Evolutionary conservation across 345 rosid species (phyloP).

Genomic region (Zanthoxylum bungeanum): DNA sequence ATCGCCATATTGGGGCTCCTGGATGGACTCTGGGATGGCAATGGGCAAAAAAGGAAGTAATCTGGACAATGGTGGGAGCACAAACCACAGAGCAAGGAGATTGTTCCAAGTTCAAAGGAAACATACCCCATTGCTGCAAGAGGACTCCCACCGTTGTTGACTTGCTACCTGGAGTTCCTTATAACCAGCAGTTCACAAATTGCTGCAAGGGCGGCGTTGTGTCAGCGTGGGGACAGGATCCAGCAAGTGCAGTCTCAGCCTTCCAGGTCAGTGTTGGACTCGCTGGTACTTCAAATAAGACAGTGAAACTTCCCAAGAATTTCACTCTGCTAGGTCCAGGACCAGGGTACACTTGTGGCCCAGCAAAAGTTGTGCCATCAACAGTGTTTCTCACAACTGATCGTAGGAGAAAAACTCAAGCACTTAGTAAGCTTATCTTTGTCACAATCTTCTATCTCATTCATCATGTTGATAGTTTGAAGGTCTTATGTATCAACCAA

Average conservation of each 20-base stretch:
- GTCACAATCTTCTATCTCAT: not conserved
- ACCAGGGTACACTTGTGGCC: slow-evolving; percentile 78
- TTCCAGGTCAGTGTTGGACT: slow-evolving; percentile 71
- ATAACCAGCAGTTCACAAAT: slow-evolving; percentile 70
- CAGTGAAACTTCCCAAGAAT: slow-evolving; percentile 67
- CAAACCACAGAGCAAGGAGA: slow-evolving; percentile 90
- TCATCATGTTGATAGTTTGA: not conserved
- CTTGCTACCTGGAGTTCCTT: slow-evolving; percentile 72
- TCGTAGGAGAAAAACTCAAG: slow-evolving; percentile 67
- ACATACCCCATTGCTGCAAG: slow-evolving; percentile 68
- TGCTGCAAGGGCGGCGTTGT: slow-evolving; percentile 76
- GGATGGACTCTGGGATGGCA: slow-evolving; percentile 80
- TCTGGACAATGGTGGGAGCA: slow-evolving; percentile 76
- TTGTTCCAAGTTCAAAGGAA: slow-evolving; percentile 78
- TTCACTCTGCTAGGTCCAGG: slow-evolving; percentile 76
- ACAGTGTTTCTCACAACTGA: slow-evolving; percentile 58
- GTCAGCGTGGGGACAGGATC: slow-evolving; percentile 80
- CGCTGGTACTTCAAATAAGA: slow-evolving; percentile 79
- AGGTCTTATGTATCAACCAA: not conserved
- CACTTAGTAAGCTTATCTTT: slow-evolving; percentile 46
- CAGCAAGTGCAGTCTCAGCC: slow-evolving; percentile 50
- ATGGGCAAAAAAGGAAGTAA: slow-evolving; percentile 80
- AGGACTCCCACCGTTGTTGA: slow-evolving; percentile 58
- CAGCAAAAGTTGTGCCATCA: slow-evolving; percentile 66
- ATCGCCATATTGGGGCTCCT: slow-evolving; percentile 59